Conservation (phyloP, 768 basidiomycete genomes). For the Psilocybe cyanescens region DNA sequence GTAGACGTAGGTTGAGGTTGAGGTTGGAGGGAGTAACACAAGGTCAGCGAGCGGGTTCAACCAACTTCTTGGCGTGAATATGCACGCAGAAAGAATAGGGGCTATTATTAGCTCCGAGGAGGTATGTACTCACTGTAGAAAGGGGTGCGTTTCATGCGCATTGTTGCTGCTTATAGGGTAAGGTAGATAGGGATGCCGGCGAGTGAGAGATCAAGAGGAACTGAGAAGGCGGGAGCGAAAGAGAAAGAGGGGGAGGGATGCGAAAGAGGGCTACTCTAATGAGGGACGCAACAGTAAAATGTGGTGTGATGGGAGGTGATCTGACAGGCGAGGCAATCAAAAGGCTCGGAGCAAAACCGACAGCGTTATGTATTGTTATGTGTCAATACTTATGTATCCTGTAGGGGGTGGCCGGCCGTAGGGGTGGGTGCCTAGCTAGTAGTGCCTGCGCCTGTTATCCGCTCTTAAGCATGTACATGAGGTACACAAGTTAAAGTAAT, state of each 20-base stretch:
- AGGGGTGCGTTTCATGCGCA: conserved; percentile 30
- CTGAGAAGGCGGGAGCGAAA: conserved; percentile 6
- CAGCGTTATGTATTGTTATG: too few relatives aligned
- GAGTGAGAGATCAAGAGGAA: neutral
- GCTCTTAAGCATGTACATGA: too few relatives aligned
- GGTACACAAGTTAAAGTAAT: too few relatives aligned
- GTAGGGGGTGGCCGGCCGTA: too few relatives aligned
- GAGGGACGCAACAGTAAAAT: neutral
- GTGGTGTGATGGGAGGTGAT: too few relatives aligned
- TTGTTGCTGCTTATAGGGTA: conserved; percentile 5
- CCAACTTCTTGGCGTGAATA: neutral
- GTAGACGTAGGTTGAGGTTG: neutral
- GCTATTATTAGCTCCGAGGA: conserved; percentile 3
- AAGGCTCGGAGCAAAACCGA: too few relatives aligned
- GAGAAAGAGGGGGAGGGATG: conserved; percentile 3
- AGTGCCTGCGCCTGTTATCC: too few relatives aligned
- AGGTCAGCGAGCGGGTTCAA: conserved; percentile 1
- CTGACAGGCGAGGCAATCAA: too few relatives aligned
- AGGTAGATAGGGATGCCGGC: neutral
- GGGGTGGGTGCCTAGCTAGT: too few relatives aligned
- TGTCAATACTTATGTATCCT: too few relatives aligned
- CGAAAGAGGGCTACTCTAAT: neutral
- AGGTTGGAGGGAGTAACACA: neutral
- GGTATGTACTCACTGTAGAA: conserved; percentile 29
- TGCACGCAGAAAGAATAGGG: neutral